Percentiles rank a stretch among this genome's conserved stretches.
Evolutionary conservation across 208 protist genomes (phyloP).

Genomic region (Crithidia brevicula): DNA sequence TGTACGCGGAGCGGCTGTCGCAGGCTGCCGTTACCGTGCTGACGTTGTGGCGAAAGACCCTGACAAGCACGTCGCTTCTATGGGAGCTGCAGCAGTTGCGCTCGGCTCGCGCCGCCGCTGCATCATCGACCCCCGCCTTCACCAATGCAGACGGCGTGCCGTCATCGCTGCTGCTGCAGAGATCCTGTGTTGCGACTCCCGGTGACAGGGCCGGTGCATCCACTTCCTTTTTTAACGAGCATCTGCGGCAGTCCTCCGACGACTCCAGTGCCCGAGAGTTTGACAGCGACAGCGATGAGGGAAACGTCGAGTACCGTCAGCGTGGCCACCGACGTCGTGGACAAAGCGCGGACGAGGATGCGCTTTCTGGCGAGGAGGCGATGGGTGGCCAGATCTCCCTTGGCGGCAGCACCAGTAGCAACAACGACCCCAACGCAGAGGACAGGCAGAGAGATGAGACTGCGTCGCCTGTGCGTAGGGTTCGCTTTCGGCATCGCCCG

Average conservation of each 20-base stretch:
- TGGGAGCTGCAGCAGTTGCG: constrained; percentile 32
- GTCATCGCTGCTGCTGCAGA: not conserved
- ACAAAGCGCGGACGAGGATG: not conserved
- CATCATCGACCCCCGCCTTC: not conserved
- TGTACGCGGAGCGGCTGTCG: constrained; percentile 22
- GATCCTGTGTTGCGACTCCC: not conserved
- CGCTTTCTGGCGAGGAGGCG: not conserved
- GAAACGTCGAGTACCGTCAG: not conserved
- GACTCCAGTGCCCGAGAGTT: not conserved
- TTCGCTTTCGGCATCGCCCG: not conserved
- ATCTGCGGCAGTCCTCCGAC: not conserved
- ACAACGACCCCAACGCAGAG: not conserved
- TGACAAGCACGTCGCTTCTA: constrained; percentile 25
- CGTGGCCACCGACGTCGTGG: not conserved
- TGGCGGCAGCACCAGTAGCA: not conserved
- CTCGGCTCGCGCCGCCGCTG: not conserved
- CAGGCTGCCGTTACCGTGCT: constrained; percentile 28
- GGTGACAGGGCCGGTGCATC: not conserved
- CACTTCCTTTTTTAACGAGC: not conserved
- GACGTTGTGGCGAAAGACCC: constrained; percentile 36
- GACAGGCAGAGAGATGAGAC: not conserved
- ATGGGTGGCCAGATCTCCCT: not conserved
- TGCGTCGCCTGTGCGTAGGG: not conserved
- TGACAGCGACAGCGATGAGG: constrained; percentile 3
- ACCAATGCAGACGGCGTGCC: not conserved